Conservation (phyloP, 305 asterid genomes). For the Fraxinus ornus region DNA sequence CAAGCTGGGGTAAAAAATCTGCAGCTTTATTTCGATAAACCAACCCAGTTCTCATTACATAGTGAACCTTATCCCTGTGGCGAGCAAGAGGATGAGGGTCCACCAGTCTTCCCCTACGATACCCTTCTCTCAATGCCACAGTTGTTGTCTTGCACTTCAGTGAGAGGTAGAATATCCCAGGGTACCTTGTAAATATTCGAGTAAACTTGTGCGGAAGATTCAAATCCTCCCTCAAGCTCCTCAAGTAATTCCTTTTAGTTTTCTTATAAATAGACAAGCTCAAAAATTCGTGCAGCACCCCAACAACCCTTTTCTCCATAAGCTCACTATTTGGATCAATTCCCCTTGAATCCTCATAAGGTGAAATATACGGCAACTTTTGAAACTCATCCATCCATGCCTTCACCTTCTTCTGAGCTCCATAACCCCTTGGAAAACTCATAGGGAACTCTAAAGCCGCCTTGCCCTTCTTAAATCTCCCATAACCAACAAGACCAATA, state of each 20-base stretch:
- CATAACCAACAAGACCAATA: slow-evolving; percentile 31
- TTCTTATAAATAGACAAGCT: slow-evolving; percentile 80
- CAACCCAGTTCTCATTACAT: slow-evolving; percentile 82
- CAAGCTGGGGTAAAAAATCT: slow-evolving; percentile 52
- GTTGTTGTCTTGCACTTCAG: slow-evolving; percentile 91
- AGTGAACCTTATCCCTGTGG: slow-evolving; percentile 64
- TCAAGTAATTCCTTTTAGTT: slow-evolving; percentile 84
- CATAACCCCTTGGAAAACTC: slow-evolving; percentile 95
- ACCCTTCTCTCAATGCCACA: slow-evolving; percentile 83
- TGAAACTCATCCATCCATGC: slow-evolving; percentile 98
- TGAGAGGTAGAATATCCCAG: slow-evolving; percentile 83
- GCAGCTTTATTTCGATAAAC: slow-evolving; percentile 63
- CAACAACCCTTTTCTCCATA: slow-evolving; percentile 95
- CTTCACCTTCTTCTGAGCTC: slow-evolving; percentile 86
- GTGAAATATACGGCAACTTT: slow-evolving; percentile 89
- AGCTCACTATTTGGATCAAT: slow-evolving; percentile 83
- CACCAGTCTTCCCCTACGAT: slow-evolving; percentile 64
- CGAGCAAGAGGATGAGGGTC: slow-evolving; percentile 60
- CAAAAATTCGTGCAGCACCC: slow-evolving; percentile 81
- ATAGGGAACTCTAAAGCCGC: slow-evolving; percentile 75
- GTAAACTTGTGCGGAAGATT: slow-evolving; percentile 89
- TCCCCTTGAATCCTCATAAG: slow-evolving; percentile 77
- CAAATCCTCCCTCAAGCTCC: slow-evolving; percentile 78
- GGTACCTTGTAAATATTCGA: slow-evolving; percentile 83
- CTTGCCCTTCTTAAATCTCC: slow-evolving; percentile 73